Evolutionary conservation across 2,329 filamentous ascomycete genomes (phyloP), one percentile per base, ranked within the genome.

Genomic region (Aureobasidium sp.): DNA sequence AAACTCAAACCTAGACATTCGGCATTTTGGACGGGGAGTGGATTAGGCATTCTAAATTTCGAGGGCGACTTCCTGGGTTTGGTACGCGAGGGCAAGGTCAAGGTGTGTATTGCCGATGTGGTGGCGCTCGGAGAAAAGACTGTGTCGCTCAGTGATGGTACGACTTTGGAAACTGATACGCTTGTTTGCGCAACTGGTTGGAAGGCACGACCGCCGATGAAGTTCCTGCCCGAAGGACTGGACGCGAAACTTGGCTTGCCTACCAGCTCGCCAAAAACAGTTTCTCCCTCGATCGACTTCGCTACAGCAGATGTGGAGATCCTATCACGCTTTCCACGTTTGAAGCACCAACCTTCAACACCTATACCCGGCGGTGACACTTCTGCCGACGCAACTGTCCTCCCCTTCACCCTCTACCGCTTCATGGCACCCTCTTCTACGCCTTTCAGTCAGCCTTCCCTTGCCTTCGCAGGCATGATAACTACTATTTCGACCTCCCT

Each of bases 31-130:
- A 79, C 81, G 8, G 84, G 81, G 1, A 80, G 77, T 12, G 78
- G 78, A 0, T 75, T 87, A 36, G 82, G 81, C 51, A 86, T 87
- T 34, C 75, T 85, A 62, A 88, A 87, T 68, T 87, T 84, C 66
- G 77, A 63, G 32, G 67, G 76, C 3, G 76, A 82, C 65, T 80
- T 87, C 67, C 82, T 85, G 68, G 79, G 83, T 6, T 72, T 84
- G 13, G 77, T 88, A 12, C 76, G 75, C 48, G 70, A 76, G 5
- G 81, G 82, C 3, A 77, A 74, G n/a, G 80, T 87, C 37, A 75
- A 76, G 20, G 74, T 88, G 0, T 78, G 85, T 53, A 70, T 85
- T 8, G 79, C 79, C 36, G 82, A 87, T 51, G 76, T 88, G 5
- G 71, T 73, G 2, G 73, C 74, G 26, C 74, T 87, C 3, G 75